phyloP scores from a whole-genome alignment of 2,329 filamentous ascomycete species.

The Pseudogymnoascus destructans region DNA sequence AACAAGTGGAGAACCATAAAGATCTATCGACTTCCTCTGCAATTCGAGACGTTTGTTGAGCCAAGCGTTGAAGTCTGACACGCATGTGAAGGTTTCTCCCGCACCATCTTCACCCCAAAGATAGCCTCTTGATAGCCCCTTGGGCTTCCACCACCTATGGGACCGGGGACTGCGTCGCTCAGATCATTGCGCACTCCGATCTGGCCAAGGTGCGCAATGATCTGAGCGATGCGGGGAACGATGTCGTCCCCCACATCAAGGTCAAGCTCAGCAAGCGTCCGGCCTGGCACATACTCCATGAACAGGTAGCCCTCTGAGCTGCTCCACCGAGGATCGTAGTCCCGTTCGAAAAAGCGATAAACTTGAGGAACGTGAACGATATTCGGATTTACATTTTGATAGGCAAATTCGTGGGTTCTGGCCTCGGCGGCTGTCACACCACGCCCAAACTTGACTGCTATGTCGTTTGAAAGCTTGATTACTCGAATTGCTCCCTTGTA shows the following conservation, averaged over 20 bases:
- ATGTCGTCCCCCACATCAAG: conserved; percentile 13
- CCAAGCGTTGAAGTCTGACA: background rate
- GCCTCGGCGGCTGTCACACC: conserved; percentile 16
- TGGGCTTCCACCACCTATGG: conserved; percentile 15
- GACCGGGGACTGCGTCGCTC: conserved; percentile 13
- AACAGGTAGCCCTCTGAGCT: conserved; percentile 18
- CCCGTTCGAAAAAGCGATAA: conserved; percentile 17
- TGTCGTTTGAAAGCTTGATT: conserved; percentile 12
- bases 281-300: conserved; percentile 21
- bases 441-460: conserved; percentile 17
- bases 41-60: background rate
- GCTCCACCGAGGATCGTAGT: background rate
- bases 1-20: conserved; percentile 19
- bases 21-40: conserved; percentile 13
- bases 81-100: background rate
- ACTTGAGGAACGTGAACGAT: conserved; percentile 19
- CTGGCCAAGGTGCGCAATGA: conserved; percentile 15
- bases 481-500: conserved; percentile 13
- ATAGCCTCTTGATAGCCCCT: conserved; percentile 16
- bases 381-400: conserved; percentile 14
- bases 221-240: conserved; percentile 13
- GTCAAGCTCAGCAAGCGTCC: conserved; percentile 15
- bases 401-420: conserved; percentile 18
- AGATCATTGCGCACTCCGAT: conserved; percentile 4
- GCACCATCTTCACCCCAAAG: conserved; percentile 18